Evolutionary conservation across 208 protist species (phyloP).

Genomic region (Crithidia sp.): DNA sequence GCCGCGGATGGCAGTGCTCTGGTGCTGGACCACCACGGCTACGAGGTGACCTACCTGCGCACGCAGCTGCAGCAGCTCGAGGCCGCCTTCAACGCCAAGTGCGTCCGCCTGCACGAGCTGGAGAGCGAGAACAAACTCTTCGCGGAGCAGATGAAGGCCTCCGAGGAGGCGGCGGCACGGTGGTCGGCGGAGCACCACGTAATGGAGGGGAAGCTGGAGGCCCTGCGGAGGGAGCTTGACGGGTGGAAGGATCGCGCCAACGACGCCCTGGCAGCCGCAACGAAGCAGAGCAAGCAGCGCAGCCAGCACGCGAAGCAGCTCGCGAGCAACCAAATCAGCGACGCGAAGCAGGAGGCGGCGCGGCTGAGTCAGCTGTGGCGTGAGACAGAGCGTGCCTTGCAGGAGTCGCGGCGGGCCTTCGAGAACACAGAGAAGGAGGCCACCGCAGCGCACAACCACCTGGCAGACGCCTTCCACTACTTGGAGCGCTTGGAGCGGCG

Average conservation of each 20-base stretch:
- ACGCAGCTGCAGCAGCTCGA: constrained; percentile 83
- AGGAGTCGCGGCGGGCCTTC: constrained; percentile 75
- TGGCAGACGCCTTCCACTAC: constrained; percentile 81
- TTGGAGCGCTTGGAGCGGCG: constrained; percentile 87
- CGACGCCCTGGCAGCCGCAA: constrained; percentile 33
- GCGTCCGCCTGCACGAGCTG: constrained; percentile 80
- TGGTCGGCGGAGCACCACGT: constrained; percentile 41
- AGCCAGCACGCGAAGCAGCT: constrained; percentile 30
- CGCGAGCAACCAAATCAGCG: constrained; percentile 42
- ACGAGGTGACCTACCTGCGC: constrained; percentile 83
- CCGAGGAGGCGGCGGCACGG: constrained; percentile 37
- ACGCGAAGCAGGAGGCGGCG: constrained; percentile 60
- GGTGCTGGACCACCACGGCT: constrained; percentile 72
- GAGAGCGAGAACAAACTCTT: constrained; percentile 66
- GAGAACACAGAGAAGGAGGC: constrained; percentile 86
- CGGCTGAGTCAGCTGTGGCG: constrained; percentile 80
- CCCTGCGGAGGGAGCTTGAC: constrained; percentile 67
- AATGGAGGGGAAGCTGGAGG: constrained; percentile 52
- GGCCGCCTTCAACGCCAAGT: constrained; percentile 86
- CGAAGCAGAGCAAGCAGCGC: constrained; percentile 35
- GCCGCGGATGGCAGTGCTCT: constrained; percentile 25
- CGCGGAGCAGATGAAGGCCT: constrained; percentile 42
- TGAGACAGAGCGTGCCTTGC: constrained; percentile 84
- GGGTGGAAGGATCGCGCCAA: constrained; percentile 67
- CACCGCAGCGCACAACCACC: constrained; percentile 69